Base-by-base conservation (phyloP, 2,329 filamentous ascomycete genomes). In the Lachnellula cervina region DNA sequence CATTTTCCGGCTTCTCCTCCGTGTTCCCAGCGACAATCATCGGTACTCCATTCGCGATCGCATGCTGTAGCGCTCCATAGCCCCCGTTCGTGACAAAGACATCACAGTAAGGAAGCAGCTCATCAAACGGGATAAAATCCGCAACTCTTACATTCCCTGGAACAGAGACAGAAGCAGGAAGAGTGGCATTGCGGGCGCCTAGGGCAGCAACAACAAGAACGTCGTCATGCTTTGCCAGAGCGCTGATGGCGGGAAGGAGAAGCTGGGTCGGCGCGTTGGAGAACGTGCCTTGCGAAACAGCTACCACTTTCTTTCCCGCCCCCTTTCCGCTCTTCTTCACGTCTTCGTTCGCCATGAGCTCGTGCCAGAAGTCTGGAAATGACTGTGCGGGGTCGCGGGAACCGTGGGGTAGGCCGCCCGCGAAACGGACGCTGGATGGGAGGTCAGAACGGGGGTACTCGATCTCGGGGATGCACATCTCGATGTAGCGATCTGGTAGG, bases 341-440 rank as follows among this genome's bases (percentile, higher is more conserved):
- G 1, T 72, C 43, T 69, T 64, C 43, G 73, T 71, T 11, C 60
- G 49, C 3, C 69, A 34, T 61, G 11, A 80, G 67, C 7, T 74
- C 71, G 1, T 67, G 48, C 76, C 76, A 81, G 74, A 76, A 80
- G 6, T 61, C 34, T 1, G 78, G 78, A 8, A 32, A 34, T 19
- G 46, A 34, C 2, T 32, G 42, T 68, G 69, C 2, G 48, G 62
- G 45, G 19, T 68, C 61, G 49, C 70, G 9, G 1, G 63, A 56
- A 43, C 68, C 69, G 9, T 66, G 67, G 0, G 72, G 69, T 5
- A 75, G 54, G 3, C 68, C 72, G 1, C 79, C 79, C n/a, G 72
- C 69, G 51, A 74, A 79, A 6, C 69, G 68, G 23, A 79, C 62
- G 19, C 70, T 69, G 0, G 68, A 56, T 4, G 72, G 69, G 3